A percentile compares a stretch with the other conserved stretches of the same genome.
Conservation (phyloP, 2,329 filamentous ascomycete genomes). For the Fusarium poae region DNA sequence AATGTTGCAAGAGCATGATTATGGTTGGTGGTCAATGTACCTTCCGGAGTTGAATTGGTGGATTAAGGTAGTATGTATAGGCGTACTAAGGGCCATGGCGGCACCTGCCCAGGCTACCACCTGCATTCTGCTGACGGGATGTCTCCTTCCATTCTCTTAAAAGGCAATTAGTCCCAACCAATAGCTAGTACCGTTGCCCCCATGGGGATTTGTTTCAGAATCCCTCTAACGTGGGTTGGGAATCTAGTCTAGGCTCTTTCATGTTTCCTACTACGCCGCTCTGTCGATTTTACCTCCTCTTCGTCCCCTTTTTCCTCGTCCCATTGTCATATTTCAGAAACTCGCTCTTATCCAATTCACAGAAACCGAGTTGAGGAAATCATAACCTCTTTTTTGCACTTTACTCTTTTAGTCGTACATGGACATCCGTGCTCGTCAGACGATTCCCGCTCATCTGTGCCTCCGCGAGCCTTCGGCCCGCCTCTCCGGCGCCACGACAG, state of each 20-base stretch:
- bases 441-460: constrained; percentile 43
- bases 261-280: constrained; percentile 3
- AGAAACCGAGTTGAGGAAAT: neutral
- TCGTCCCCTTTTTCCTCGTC: constrained; percentile 17
- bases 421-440: constrained; percentile 41
- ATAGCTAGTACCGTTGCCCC: constrained; percentile 16
- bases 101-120: constrained; percentile 28
- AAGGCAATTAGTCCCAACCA: constrained; percentile 24
- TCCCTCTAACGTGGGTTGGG: constrained; percentile 7
- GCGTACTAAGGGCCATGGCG: constrained; percentile 3
- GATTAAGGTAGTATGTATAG: constrained; percentile 10
- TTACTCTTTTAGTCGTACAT: constrained; percentile 35
- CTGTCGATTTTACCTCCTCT: constrained; percentile 22
- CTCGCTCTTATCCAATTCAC: constrained; percentile 7
- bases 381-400: constrained; percentile 10
- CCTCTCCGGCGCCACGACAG: constrained; percentile 52
- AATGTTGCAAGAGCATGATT: constrained; percentile 28
- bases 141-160: constrained; percentile 22
- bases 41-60: constrained; percentile 40
- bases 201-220: constrained; percentile 33
- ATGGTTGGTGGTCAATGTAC: constrained; percentile 29
- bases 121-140: constrained; percentile 31
- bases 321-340: constrained; percentile 7
- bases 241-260: constrained; percentile 20
- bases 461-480: constrained; percentile 52